Percentiles rank a stretch among this genome's conserved stretches.
These are phyloP conservation scores for Uncinocarpus reesii DNA, from an alignment of 2,329 filamentous ascomycete genomes.

Conservation along the genomic window DNA sequence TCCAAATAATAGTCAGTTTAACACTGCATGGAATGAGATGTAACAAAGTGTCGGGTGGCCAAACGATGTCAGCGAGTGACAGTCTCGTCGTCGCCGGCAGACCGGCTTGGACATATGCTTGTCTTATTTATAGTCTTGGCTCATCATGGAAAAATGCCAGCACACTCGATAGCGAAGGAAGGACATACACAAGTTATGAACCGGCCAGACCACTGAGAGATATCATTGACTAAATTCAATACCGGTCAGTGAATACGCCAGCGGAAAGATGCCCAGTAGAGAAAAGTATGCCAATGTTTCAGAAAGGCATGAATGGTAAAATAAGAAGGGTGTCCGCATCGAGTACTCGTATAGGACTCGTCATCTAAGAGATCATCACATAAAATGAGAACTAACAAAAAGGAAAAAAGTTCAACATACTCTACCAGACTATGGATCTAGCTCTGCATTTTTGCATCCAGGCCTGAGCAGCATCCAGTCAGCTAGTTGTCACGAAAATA, in stretches of 20 bases:
- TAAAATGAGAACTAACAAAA: constrained; percentile 15
- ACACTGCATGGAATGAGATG: neutral
- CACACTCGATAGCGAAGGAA: constrained; percentile 19
- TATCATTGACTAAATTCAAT: neutral
- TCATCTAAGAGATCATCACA: constrained; percentile 51
- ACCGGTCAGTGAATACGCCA: neutral
- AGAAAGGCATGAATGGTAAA: constrained; percentile 52
- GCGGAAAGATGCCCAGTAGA: neutral
- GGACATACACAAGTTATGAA: constrained; percentile 22
- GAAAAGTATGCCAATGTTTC: constrained; percentile 22
- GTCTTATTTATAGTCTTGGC: constrained; percentile 64
- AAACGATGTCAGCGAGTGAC: constrained; percentile 38
- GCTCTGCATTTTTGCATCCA: neutral
- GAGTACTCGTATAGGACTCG: constrained; percentile 55
- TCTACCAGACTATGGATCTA: constrained; percentile 3
- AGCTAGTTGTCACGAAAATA: no score
- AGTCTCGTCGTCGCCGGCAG: constrained; percentile 42
- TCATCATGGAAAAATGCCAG: constrained; percentile 58
- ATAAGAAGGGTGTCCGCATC: constrained; percentile 48
- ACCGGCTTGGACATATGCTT: constrained; percentile 92
- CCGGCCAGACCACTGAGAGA: constrained; percentile 11
- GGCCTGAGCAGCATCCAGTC: neutral
- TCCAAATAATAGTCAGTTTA: neutral
- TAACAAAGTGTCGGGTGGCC: neutral
- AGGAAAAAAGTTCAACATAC: constrained; percentile 10